Base-by-base conservation (phyloP, 306 rosid species). In the Crataegus laevigata region DNA sequence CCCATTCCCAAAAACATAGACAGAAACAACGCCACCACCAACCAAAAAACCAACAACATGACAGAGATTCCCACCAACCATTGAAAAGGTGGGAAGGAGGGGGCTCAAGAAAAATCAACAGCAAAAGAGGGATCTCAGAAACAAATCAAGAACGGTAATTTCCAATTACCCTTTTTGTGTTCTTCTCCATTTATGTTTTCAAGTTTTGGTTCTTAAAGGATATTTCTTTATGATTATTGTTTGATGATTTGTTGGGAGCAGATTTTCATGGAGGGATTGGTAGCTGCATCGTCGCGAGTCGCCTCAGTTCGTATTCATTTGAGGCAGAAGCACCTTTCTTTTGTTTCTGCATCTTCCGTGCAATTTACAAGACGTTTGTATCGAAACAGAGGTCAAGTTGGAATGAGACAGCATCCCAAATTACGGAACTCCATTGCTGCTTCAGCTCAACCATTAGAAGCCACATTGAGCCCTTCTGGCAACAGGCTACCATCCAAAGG, bases 401-500 rank as follows among this genome's bases (percentile, higher is more conserved):
- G 78, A 77, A 77, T 77, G 74, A 52, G 58, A 19, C 42, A 55
- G 21, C 59, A 54, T 14, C 52, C 26, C 25, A 68, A 51, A 17
- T 14, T 76, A 11, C 17, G 24, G 50, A 22, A 34, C 26, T 51
- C 74, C 13, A 25, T 81, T 68, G 78, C 67, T 59, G 75, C 84
- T 66, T 81, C 85, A 15, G 63, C 36, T 76, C 81, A 67, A 64
- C 78, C 75, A 38, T 24, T 81, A 63, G 85, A 72, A 40, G 60
- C 85, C 38, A 11, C 75, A 26, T 68, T 72, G 10, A 77, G 78
- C 75, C 81, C 61, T 34, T 81, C 50, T 60, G 29, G 10, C 40
- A 81, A 81, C 78, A 77, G 57, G 3, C 42, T 58, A 67, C 85
- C 85, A 47, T 67, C 81, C 26, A 77, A 76, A 81, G 78, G 85